Conservation (phyloP, 2,329 filamentous ascomycete species). For the Clathrospora elynae region DNA sequence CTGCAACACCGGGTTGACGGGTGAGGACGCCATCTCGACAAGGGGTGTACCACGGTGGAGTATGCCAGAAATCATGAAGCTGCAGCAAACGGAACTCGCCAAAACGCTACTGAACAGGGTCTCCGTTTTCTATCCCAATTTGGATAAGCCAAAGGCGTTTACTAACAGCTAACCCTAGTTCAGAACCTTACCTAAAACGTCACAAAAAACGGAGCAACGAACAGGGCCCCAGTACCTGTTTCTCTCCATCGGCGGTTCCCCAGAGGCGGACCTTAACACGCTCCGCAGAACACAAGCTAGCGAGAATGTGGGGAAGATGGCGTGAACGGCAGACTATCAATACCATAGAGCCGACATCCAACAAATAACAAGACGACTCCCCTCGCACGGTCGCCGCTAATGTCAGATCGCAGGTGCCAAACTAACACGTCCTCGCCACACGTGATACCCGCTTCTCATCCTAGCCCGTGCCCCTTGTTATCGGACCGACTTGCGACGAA, state of each 20-base stretch:
- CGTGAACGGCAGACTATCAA: constrained; percentile 17
- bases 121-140: too few species aligned
- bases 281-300: constrained; percentile 17
- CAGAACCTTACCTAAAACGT: too few species aligned
- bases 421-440: background rate
- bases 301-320: constrained; percentile 12
- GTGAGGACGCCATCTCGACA: too few species aligned
- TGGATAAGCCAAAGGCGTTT: too few species aligned
- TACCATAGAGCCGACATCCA: constrained; percentile 22
- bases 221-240: background rate
- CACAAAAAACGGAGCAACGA: too few species aligned
- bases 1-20: too few species aligned
- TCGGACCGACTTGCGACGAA: constrained; percentile 26
- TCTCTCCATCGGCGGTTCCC: background rate
- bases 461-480: background rate
- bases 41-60: too few species aligned
- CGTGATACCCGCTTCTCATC: constrained; percentile 1
- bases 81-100: too few species aligned
- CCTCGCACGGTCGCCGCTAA: background rate
- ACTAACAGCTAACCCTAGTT: too few species aligned
- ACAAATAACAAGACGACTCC: constrained; percentile 17
- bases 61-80: too few species aligned
- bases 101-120: too few species aligned
- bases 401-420: background rate
- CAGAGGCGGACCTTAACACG: background rate